These are phyloP conservation scores for Hansfordia pulvinata DNA, from an alignment of 2,329 filamentous ascomycete species.

Conservation along the genomic window DNA sequence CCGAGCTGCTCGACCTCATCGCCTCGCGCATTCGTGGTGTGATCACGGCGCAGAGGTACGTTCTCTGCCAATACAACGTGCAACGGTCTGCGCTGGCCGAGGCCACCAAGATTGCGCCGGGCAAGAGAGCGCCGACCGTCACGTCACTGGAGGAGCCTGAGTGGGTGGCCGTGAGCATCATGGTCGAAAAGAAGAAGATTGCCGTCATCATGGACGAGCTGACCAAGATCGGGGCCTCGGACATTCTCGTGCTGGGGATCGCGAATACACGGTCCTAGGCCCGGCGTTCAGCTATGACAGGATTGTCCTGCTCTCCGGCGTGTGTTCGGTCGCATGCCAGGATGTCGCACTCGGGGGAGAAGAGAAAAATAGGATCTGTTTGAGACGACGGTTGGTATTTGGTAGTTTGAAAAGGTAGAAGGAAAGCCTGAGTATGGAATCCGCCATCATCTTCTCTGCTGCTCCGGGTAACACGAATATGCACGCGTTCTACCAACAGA, in stretches of 20 bases:
- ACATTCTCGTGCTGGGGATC: constrained; percentile 77
- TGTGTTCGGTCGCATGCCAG: no score
- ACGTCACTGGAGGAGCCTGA: constrained; percentile 78
- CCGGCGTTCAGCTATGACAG: no score
- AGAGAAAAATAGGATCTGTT: no score
- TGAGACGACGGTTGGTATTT: no score
- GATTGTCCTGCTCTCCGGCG: no score
- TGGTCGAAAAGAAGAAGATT: constrained; percentile 83
- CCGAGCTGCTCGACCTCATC: constrained; percentile 70
- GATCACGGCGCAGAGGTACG: constrained; percentile 86
- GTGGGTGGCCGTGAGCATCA: constrained; percentile 89
- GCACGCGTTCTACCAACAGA: no score
- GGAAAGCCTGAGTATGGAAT: no score
- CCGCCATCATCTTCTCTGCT: no score
- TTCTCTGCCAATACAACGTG: constrained; percentile 95
- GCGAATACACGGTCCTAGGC: constrained; percentile 45
- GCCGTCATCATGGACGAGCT: constrained; percentile 80
- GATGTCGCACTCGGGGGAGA: no score
- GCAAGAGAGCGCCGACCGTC: constrained; percentile 84
- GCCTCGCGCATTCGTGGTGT: constrained; percentile 80
- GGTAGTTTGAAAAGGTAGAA: no score
- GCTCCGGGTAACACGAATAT: no score
- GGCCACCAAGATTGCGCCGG: constrained; percentile 72
- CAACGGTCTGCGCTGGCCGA: constrained; percentile 51
- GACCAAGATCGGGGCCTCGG: constrained; percentile 60